Evolutionary conservation across 1,139 yeast species (phyloP).

Genomic region (Taiozyma onychis): DNA sequence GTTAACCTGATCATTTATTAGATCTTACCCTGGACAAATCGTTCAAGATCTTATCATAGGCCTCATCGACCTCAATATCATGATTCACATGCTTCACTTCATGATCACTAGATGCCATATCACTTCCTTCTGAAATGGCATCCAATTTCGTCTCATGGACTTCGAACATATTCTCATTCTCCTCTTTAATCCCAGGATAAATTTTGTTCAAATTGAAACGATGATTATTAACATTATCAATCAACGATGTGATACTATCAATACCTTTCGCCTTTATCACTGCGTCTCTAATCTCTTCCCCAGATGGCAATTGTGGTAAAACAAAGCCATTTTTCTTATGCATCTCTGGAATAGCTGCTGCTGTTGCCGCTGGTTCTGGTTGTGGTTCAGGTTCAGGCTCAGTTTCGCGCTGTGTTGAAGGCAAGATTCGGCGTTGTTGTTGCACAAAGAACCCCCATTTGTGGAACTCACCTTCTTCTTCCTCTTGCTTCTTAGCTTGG

Average conservation of each 20-base stretch:
- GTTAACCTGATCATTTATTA: conserved; percentile 20
- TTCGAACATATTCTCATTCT: conserved; percentile 2
- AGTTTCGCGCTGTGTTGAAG: conserved; percentile 18
- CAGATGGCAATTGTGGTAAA: conserved; percentile 52
- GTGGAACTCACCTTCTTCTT: conserved; percentile 90
- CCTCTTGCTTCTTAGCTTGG: conserved; percentile 71
- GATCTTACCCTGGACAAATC: conserved; percentile 62
- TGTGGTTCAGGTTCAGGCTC: not conserved
- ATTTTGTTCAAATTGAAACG: conserved; percentile 51
- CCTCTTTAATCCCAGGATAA: conserved; percentile 27
- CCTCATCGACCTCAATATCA: conserved; percentile 46
- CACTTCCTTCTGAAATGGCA: not conserved
- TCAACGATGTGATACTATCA: conserved; percentile 63
- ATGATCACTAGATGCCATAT: conserved; percentile 1
- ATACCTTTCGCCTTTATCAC: conserved; percentile 75
- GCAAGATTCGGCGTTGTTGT: conserved; percentile 43
- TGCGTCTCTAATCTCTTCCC: conserved; percentile 71
- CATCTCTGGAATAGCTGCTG: conserved; percentile 1
- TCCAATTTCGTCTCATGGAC: not conserved
- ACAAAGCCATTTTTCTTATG: conserved; percentile 9
- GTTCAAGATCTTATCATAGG: conserved; percentile 63
- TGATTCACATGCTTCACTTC: conserved; percentile 24
- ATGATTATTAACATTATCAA: conserved; percentile 55
- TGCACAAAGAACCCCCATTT: conserved; percentile 75
- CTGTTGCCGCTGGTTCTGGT: not conserved